A percentile compares a stretch with the other conserved stretches of the same genome.
Evolutionary conservation across 75 land plant species (phyloP).

Genomic region (Selaginella tamariscina): DNA sequence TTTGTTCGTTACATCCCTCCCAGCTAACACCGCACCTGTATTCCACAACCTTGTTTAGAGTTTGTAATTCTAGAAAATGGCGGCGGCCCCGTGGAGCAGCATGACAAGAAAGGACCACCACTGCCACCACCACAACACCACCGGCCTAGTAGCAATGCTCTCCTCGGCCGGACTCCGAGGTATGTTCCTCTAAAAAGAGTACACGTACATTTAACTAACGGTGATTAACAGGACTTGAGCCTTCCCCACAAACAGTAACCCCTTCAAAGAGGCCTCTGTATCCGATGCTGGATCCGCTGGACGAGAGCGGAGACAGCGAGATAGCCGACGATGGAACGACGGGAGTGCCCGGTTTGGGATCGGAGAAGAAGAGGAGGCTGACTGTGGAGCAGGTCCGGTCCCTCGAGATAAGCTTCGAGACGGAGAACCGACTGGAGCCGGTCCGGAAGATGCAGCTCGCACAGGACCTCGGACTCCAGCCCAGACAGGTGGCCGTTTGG

Average conservation of each 20-base stretch:
- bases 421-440: conserved; percentile 7
- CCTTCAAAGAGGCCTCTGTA: not conserved
- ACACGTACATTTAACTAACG: not conserved
- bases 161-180: no score
- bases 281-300: not conserved
- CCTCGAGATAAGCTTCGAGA: conserved; percentile 7
- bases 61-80: not conserved
- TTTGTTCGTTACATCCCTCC: conserved; percentile 11
- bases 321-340: not conserved
- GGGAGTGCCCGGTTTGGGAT: not conserved
- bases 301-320: conserved; percentile 4
- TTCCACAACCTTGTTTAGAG: not conserved
- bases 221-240: not conserved
- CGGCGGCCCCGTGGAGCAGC: not conserved
- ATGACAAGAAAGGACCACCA: not conserved
- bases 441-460: conserved; percentile 12
- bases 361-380: conserved; percentile 9
- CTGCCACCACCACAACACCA: not conserved
- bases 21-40: not conserved
- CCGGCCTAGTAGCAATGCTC: no score
- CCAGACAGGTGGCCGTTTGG: conserved; percentile 7
- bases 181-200: not conserved
- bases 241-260: not conserved
- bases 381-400: conserved; percentile 12
- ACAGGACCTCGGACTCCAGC: conserved; percentile 12